These are phyloP conservation scores for Fusarium decemcellulare DNA, from an alignment of 2,329 filamentous ascomycete genomes.

Conservation along the genomic window DNA sequence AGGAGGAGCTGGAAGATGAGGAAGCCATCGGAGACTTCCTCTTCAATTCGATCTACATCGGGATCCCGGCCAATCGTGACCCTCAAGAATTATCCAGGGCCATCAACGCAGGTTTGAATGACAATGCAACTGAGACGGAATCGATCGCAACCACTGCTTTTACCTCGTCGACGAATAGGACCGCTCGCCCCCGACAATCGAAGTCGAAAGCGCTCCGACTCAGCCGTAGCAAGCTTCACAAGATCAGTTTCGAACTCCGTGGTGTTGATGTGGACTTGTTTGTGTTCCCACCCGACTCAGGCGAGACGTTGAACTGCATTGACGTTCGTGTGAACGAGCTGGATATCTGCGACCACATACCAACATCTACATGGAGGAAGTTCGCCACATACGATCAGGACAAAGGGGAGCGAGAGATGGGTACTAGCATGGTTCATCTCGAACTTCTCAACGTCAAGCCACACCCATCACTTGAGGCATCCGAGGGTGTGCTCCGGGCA, in stretches of 20 bases:
- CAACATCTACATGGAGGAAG: conserved; percentile 97
- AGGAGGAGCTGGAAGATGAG: conserved; percentile 84
- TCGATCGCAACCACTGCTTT: conserved; percentile 85
- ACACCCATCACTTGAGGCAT: conserved; percentile 84
- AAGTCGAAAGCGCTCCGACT: conserved; percentile 78
- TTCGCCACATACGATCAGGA: conserved; percentile 96
- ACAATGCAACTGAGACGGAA: conserved; percentile 89
- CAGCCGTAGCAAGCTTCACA: conserved; percentile 89
- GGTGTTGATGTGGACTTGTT: conserved; percentile 88
- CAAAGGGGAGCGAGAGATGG: conserved; percentile 87
- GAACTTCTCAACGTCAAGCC: conserved; percentile 92
- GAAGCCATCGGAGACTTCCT: conserved; percentile 93
- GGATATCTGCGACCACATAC: conserved; percentile 94
- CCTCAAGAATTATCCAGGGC: conserved; percentile 84
- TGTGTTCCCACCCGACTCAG: conserved; percentile 80
- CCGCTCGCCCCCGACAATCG: conserved; percentile 57
- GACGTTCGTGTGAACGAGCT: conserved; percentile 87
- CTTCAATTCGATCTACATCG: conserved; percentile 99
- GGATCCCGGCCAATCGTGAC: conserved; percentile 88
- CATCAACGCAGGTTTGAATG: conserved; percentile 91
- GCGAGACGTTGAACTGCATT: conserved; percentile 89
- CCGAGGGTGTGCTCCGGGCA: conserved; percentile 87
- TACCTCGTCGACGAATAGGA: conserved; percentile 69
- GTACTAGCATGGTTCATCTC: conserved; percentile 90
- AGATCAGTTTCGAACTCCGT: conserved; percentile 94